phyloP scores from a whole-genome alignment of 257 asterid genomes.

The Jacaranda copaia region DNA sequence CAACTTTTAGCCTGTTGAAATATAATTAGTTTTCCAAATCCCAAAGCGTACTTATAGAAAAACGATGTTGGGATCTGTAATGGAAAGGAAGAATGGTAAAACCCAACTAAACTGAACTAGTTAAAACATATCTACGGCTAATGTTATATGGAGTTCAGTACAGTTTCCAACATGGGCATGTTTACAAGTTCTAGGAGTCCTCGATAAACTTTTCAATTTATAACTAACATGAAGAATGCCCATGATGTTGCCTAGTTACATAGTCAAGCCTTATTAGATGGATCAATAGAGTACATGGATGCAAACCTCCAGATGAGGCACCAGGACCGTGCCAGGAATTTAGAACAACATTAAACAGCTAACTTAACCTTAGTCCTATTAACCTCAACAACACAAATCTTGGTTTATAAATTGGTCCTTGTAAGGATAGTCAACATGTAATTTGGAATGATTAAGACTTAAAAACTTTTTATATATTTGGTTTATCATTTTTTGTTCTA shows the following conservation, averaged over 20 bases:
- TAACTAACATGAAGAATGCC: background rate
- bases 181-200: background rate
- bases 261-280: background rate
- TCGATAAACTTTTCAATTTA: background rate
- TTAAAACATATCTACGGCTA: background rate
- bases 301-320: too few species aligned
- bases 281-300: too few species aligned
- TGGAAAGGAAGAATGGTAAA: background rate
- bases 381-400: background rate
- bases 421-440: background rate
- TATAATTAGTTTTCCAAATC: slow-evolving; percentile 7
- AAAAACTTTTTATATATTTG: background rate
- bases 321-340: too few species aligned
- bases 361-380: background rate
- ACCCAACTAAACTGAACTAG: background rate
- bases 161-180: background rate
- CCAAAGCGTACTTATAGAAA: background rate
- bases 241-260: background rate
- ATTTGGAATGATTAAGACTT: background rate
- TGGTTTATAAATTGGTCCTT: background rate
- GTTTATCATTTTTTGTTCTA: background rate
- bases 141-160: background rate
- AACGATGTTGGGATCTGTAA: background rate
- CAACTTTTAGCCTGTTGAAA: background rate
- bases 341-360: background rate